Conservation (phyloP, 345 rosid species). For the Cardamine resedifolia region DNA sequence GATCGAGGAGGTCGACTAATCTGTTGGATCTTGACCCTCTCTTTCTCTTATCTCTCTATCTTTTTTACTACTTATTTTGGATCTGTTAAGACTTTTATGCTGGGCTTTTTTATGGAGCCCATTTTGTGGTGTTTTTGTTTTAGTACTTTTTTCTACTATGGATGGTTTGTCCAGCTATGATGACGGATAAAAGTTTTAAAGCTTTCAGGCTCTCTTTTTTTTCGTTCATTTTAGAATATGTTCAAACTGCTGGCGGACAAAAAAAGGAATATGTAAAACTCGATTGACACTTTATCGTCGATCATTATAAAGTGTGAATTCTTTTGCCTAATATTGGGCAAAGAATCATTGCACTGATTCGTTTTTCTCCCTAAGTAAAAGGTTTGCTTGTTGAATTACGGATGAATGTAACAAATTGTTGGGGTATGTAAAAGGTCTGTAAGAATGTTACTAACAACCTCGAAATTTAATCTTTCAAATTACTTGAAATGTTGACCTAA, state of each 20-base stretch:
- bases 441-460: too few species aligned
- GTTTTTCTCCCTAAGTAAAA: too few species aligned
- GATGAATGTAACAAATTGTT: too few species aligned
- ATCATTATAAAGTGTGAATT: too few species aligned
- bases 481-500: too few species aligned
- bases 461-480: too few species aligned
- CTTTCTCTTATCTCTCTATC: neutral
- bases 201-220: too few species aligned
- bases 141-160: conserved; percentile 6
- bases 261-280: too few species aligned
- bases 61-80: neutral
- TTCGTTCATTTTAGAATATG: too few species aligned
- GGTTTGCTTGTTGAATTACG: neutral
- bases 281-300: neutral
- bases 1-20: conserved; percentile 50
- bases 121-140: neutral
- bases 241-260: too few species aligned
- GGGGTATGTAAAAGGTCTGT: too few species aligned
- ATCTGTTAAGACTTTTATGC: neutral
- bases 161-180: neutral
- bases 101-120: conserved; percentile 20
- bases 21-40: conserved; percentile 17
- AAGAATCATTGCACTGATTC: too few species aligned
- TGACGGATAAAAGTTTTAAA: conserved; percentile 8
- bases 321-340: neutral